phyloP scores from a whole-genome alignment of 805 yeast genomes.

The Pichia exigua region DNA sequence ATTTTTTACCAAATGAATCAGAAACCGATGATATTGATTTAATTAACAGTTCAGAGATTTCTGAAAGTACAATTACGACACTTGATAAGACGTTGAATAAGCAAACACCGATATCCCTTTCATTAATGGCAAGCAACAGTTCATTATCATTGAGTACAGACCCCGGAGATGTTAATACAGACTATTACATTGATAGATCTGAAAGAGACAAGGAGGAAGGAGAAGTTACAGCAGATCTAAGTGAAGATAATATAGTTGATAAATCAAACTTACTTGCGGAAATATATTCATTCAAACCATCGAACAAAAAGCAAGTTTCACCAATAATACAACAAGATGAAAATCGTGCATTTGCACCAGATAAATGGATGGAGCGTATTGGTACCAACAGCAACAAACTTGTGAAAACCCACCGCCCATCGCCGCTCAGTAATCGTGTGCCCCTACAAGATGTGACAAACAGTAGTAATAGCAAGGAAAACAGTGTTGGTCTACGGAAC shows the following conservation, averaged over 20 bases:
- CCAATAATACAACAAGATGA: background rate
- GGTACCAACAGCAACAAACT: background rate
- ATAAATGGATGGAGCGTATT: slow-evolving; percentile 4
- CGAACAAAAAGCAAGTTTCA: background rate
- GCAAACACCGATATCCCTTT: background rate
- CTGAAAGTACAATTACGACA: slow-evolving; percentile 5
- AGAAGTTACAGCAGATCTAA: background rate
- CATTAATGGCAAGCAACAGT: background rate
- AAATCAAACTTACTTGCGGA: slow-evolving; percentile 12
- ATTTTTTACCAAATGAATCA: slow-evolving; percentile 23
- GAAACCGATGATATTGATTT: slow-evolving; percentile 20
- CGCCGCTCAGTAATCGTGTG: slow-evolving; percentile 6
- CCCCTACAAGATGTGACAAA: slow-evolving; percentile 7
- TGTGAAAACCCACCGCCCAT: slow-evolving; percentile 3
- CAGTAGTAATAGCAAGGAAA: background rate
- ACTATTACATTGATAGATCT: slow-evolving; percentile 6
- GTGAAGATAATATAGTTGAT: slow-evolving; percentile 1
- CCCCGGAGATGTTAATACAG: slow-evolving; percentile 12
- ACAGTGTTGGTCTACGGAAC: background rate
- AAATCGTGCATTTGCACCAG: slow-evolving; percentile 3
- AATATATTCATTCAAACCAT: slow-evolving; percentile 9
- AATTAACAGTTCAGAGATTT: slow-evolving; percentile 17
- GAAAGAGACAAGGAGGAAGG: background rate
- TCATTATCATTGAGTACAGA: background rate
- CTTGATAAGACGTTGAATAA: background rate